These are phyloP conservation scores for Talaromyces thailandensis DNA, from an alignment of 495 filamentous ascomycete genomes.

Conservation along the genomic window DNA sequence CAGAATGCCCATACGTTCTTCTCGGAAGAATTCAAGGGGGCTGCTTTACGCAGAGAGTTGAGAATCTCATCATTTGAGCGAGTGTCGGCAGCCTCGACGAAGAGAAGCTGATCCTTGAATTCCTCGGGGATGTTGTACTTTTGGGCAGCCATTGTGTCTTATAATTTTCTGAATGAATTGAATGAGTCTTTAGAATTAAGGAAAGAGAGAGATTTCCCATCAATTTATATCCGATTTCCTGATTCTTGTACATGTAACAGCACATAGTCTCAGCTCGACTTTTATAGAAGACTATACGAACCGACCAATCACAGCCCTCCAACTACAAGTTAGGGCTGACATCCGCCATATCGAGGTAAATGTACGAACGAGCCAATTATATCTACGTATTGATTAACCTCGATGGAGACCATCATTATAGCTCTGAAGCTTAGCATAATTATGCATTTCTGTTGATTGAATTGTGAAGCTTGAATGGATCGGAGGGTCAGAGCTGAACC, in stretches of 20 bases:
- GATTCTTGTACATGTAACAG: neutral
- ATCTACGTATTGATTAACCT: neutral
- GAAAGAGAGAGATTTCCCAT: neutral
- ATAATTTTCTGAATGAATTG: too few relatives aligned
- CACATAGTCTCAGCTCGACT: neutral
- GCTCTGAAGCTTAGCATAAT: neutral
- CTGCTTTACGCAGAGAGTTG: conserved; percentile 2
- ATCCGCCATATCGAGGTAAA: neutral
- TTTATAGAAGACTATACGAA: neutral
- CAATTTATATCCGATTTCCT: neutral
- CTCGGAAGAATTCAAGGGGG: conserved; percentile 11
- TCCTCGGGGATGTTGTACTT: neutral
- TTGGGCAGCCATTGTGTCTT: neutral
- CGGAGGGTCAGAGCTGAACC: neutral
- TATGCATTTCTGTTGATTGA: neutral
- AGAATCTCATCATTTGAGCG: conserved; percentile 5
- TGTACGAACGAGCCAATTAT: neutral
- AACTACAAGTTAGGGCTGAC: neutral
- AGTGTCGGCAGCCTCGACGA: neutral
- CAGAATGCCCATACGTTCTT: conserved; percentile 23
- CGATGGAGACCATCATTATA: neutral
- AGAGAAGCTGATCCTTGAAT: conserved; percentile 3
- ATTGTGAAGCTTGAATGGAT: neutral
- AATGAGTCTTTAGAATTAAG: neutral
- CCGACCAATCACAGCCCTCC: neutral